Conservation (phyloP, 2,329 filamentous ascomycete genomes). For the Elsinoe necatrix region DNA sequence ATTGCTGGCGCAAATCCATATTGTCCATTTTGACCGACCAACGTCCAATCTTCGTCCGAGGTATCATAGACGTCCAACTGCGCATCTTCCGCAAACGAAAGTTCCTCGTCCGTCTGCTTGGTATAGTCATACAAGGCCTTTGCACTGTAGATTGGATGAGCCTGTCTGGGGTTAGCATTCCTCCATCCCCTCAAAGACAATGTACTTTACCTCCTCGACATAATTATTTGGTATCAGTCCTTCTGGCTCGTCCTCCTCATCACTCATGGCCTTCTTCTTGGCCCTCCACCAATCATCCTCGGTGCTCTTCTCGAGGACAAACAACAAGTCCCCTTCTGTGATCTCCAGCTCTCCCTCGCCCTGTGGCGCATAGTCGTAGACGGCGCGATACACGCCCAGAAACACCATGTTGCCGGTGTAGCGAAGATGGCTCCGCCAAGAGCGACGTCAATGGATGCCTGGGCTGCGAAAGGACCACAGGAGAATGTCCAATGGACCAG, state of each 20-base stretch:
- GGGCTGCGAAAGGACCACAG: background rate
- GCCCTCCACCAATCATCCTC: constrained; percentile 88
- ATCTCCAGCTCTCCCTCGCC: constrained; percentile 78
- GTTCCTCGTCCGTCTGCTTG: constrained; percentile 92
- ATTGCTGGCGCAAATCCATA: constrained; percentile 94
- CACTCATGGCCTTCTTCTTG: constrained; percentile 70
- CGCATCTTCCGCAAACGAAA: constrained; percentile 88
- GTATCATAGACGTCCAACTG: constrained; percentile 77
- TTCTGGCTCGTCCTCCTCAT: constrained; percentile 84
- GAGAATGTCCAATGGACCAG: background rate
- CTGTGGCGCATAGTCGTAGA: constrained; percentile 90
- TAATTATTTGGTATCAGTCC: constrained; percentile 93
- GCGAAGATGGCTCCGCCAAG: background rate
- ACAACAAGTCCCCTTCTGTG: constrained; percentile 77
- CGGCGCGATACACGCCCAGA: constrained; percentile 76
- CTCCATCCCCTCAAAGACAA: background rate
- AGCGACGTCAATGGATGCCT: background rate
- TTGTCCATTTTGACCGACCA: constrained; percentile 75
- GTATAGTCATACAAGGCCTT: constrained; percentile 98
- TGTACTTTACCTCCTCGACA: constrained; percentile 70
- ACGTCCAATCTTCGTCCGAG: constrained; percentile 91
- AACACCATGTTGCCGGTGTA: constrained; percentile 63
- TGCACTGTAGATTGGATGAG: constrained; percentile 58
- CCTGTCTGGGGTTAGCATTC: constrained; percentile 37
- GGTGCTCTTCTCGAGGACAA: constrained; percentile 70